These are phyloP conservation scores for Acephala macrosclerotiorum DNA, from an alignment of 2,329 filamentous ascomycete species.

Conservation along the genomic window DNA sequence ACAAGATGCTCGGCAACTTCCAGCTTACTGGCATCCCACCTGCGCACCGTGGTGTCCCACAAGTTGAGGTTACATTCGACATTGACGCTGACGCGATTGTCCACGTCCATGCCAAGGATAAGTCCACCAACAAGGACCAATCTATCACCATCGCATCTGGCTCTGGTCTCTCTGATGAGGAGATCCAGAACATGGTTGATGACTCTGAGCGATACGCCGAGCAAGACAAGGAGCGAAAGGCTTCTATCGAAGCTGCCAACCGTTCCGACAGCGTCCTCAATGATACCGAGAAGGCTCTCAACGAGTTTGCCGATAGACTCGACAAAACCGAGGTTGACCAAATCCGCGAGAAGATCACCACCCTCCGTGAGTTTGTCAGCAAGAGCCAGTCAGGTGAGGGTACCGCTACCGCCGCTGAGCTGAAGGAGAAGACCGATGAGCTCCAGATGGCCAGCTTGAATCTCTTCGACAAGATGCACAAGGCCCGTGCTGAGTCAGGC, in stretches of 20 bases:
- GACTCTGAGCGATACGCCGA: slow-evolving; percentile 98
- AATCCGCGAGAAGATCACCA: slow-evolving; percentile 91
- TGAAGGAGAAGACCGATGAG: slow-evolving; percentile 99
- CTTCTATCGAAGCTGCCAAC: slow-evolving; percentile 95
- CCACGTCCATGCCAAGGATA: slow-evolving; percentile 98
- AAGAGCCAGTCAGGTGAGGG: slow-evolving; percentile 96
- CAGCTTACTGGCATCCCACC: slow-evolving; percentile 97
- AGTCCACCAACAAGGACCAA: slow-evolving; percentile 99
- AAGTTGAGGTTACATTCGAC: slow-evolving; percentile 98
- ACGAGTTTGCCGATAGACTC: slow-evolving; percentile 94
- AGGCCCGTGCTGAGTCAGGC: slow-evolving; percentile 77
- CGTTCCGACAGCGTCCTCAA: slow-evolving; percentile 94
- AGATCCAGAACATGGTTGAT: slow-evolving; percentile 97
- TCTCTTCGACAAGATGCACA: slow-evolving; percentile 99
- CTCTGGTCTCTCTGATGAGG: slow-evolving; percentile 91
- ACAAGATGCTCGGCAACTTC: slow-evolving; percentile 99
- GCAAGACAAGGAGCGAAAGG: slow-evolving; percentile 95
- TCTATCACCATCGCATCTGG: slow-evolving; percentile 98
- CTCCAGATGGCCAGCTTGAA: slow-evolving; percentile 95
- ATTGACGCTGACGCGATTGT: slow-evolving; percentile 98
- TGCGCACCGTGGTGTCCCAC: slow-evolving; percentile 93
- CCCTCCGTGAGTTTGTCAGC: slow-evolving; percentile 87
- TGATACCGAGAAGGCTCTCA: slow-evolving; percentile 97
- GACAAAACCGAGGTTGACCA: slow-evolving; percentile 95
- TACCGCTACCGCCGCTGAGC: slow-evolving; percentile 83